Base-by-base conservation (phyloP, 805 yeast species). In the Candida adriatica region DNA sequence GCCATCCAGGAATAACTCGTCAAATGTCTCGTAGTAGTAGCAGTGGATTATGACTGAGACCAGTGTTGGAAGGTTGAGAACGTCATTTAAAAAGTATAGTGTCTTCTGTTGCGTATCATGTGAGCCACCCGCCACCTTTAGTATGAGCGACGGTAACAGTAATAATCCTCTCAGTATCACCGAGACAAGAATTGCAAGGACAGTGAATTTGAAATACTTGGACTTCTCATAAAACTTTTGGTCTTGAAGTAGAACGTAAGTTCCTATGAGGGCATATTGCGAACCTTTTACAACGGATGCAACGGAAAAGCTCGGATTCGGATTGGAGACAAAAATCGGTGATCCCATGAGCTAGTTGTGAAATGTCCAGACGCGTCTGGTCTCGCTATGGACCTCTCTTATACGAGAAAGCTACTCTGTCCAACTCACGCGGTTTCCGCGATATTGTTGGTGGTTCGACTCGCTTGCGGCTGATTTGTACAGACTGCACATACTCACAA, bases 311-410 rank as follows among this genome's bases (percentile, higher is more conserved):
- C 35, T 40, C 1, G 42, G 26, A 17, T 33, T 43, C 13, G 46
- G 44, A 8, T 33, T 29, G 7, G 49, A 45, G 9, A 37, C 22
- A 21, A 45, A 43, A 2, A 45, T 35, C 4, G 49, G 49, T 13
- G 49, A 45, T 2, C 46, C 44, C 49, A 43, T 43, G n/a, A 6
- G 8, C 5, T 8, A 3, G 19, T 4, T 15, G 13, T 27, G 10
- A 19, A 19, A 19, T 19, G 10, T 11, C 22, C n/a, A n/a, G n/a
- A n/a, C n/a, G n/a, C n/a, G n/a, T n/a, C n/a, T n/a, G n/a, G n/a
- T n/a, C n/a, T n/a, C n/a, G n/a, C n/a, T n/a, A n/a, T n/a, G n/a
- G n/a, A n/a, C n/a, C n/a, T n/a, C n/a, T n/a, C n/a, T n/a, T n/a
- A n/a, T n/a, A n/a, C n/a, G n/a, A n/a, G n/a, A n/a, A n/a, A n/a